A percentile compares a stretch with the other conserved stretches of the same genome.
These are phyloP conservation scores for Boletus smithii DNA, from an alignment of 1,284 basidiomycete species.

Conservation along the genomic window DNA sequence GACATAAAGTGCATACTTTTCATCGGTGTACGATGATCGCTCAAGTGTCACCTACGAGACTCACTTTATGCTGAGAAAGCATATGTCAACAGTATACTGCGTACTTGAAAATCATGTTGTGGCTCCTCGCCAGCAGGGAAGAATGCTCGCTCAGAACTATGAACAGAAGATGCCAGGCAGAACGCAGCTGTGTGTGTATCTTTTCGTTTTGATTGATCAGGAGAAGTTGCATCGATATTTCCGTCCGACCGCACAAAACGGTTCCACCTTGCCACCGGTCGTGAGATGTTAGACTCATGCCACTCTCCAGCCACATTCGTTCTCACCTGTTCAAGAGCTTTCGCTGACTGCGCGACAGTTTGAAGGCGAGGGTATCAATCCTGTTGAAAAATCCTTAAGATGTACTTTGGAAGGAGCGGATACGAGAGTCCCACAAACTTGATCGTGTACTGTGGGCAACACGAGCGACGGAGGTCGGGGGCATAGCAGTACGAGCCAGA, in stretches of 20 bases:
- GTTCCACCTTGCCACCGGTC: slow-evolving; percentile 67
- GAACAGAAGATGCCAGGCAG: slow-evolving; percentile 45
- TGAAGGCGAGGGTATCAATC: slow-evolving; percentile 72
- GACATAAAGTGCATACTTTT: slow-evolving; percentile 78
- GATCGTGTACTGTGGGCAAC: slow-evolving; percentile 93
- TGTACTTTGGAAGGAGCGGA: slow-evolving; percentile 3
- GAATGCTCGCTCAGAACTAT: slow-evolving; percentile 33
- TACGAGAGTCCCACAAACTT: slow-evolving; percentile 43
- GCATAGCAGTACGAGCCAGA: slow-evolving; percentile 83
- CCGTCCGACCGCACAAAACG: slow-evolving; percentile 53
- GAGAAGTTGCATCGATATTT: slow-evolving; percentile 32
- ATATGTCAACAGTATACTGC: slow-evolving; percentile 7
- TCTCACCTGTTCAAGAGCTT: slow-evolving; percentile 67
- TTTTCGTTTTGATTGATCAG: slow-evolving; percentile 24
- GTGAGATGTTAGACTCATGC: slow-evolving; percentile 10
- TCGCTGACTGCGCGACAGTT: slow-evolving; percentile 74
- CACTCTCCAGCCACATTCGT: not conserved
- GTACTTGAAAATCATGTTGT: slow-evolving; percentile 53
- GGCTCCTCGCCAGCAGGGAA: slow-evolving; percentile 27
- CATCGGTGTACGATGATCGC: slow-evolving; percentile 68
- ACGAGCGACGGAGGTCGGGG: slow-evolving; percentile 77
- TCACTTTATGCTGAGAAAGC: not conserved
- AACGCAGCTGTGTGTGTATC: slow-evolving; percentile 23
- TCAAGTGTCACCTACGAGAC: slow-evolving; percentile 63
- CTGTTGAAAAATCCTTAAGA: slow-evolving; percentile 37